Evolutionary conservation across 1,284 basidiomycete genomes (phyloP), one percentile per base, ranked within the genome.

Genomic region (Marasmius tenuissimus): DNA sequence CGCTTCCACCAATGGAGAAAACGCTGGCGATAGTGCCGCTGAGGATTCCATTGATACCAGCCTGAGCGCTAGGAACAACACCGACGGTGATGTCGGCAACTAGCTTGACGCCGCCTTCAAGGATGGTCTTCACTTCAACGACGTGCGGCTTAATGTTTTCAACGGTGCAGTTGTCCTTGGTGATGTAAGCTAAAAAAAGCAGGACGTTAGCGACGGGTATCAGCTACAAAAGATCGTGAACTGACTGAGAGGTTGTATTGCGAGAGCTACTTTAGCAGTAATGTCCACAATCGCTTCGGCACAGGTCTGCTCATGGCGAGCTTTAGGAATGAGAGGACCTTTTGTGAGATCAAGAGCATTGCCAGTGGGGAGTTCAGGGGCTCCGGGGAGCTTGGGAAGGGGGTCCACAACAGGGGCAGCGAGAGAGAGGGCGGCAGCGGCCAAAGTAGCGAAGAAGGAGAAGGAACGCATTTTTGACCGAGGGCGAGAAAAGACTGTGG

Each of bases 351-450:
- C 45, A 14, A 16, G 11, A n/a, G 16, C 45, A 47, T 16, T 14
- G 20, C 2, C 45, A 14, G 3, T 42, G 40, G 40, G 12, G 40
- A 42, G 12, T 12, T 42, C 12, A n/a, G 11, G 11, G 40, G n/a
- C 6, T 42, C 40, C 40, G n/a, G 45, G n/a, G 20, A 20, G 7
- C n/a, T 11, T 20, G 20, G 45, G 7, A 47, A 53, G 37, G 58
- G 52, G 14, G 61, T 47, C 22, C 38, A 57, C 40, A 35, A 49
- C 27, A 14, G 60, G 60, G 22, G 61, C 58, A 39, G 61, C 61
- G 47, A 49, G 57, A 14, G 61, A 57, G 61, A 63, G 59, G 1
- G 61, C 61, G 18, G 61, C 61, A 39, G 53, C 56, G 20, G 61
- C 58, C 51, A 63, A 47, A 42, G 61, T 57, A 38, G 58, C 61